Percentiles rank a stretch among this genome's conserved stretches.
Evolutionary conservation across 2,329 filamentous ascomycete species (phyloP).

Genomic region (Colletotrichum sojae): DNA sequence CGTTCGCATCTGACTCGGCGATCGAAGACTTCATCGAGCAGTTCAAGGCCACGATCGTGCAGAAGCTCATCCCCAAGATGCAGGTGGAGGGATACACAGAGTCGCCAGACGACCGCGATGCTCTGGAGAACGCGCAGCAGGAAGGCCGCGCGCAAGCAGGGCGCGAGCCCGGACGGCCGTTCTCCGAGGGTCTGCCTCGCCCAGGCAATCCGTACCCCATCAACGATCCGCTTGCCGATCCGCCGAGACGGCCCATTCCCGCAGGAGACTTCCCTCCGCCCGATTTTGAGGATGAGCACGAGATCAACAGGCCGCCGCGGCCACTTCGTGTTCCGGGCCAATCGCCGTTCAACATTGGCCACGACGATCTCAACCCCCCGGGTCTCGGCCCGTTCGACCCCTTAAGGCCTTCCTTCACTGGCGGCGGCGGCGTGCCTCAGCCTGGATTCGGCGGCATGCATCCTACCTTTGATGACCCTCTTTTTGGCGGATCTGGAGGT

Average conservation of each 20-base stretch:
- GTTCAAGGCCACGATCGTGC: constrained; percentile 85
- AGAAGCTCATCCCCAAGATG: constrained; percentile 84
- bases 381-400: constrained; percentile 90
- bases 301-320: constrained; percentile 79
- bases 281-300: constrained; percentile 93
- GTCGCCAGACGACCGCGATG: constrained; percentile 57
- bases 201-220: constrained; percentile 78
- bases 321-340: constrained; percentile 57
- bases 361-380: constrained; percentile 89
- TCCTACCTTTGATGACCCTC: constrained; percentile 91
- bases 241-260: constrained; percentile 73
- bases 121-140: constrained; percentile 56
- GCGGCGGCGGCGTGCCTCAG: constrained; percentile 71
- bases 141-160: constrained; percentile 58
- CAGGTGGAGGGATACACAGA: constrained; percentile 86
- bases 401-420: constrained; percentile 76
- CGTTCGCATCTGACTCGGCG: constrained; percentile 82
- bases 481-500: constrained; percentile 75
- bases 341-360: constrained; percentile 80
- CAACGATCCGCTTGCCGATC: constrained; percentile 74
- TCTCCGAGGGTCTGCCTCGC: constrained; percentile 59
- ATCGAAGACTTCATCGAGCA: constrained; percentile 79
- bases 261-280: constrained; percentile 85
- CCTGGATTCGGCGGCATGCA: constrained; percentile 87
- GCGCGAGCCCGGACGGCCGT: constrained; percentile 50